phyloP scores from a whole-genome alignment of 768 basidiomycete species.

The Rhodotorula paludigena region DNA sequence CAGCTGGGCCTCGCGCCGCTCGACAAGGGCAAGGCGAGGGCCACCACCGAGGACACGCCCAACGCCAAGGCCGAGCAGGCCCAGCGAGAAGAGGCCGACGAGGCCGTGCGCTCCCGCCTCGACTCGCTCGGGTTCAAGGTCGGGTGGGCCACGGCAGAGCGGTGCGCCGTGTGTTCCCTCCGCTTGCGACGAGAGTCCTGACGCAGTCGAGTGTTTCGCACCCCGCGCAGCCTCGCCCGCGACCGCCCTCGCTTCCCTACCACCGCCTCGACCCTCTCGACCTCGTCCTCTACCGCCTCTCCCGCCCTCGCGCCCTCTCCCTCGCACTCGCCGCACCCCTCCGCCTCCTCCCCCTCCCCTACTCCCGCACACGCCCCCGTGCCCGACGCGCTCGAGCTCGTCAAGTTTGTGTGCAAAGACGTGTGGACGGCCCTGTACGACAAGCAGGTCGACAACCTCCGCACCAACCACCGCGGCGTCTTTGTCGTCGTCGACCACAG shows the following conservation, averaged over 20 bases:
- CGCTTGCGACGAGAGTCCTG: too few relatives aligned
- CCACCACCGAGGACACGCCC: not conserved
- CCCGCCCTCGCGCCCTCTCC: too few relatives aligned
- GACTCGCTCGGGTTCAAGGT: constrained; percentile 38
- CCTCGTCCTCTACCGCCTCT: not conserved
- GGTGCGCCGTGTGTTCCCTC: constrained; percentile 22
- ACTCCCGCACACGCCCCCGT: not conserved
- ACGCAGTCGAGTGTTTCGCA: too few relatives aligned
- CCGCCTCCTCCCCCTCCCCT: not conserved
- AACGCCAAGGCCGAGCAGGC: not conserved
- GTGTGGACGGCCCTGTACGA: constrained; percentile 41
- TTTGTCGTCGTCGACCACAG: constrained; percentile 41
- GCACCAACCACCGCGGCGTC: constrained; percentile 43
- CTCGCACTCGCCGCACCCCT: too few relatives aligned
- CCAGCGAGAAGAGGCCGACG: not conserved
- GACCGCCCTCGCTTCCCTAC: constrained; percentile 32
- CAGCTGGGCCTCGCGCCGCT: constrained; percentile 6
- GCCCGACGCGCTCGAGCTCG: constrained; percentile 37
- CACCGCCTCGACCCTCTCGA: not conserved
- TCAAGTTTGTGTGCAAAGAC: constrained; percentile 44
- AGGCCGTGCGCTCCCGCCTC: constrained; percentile 11
- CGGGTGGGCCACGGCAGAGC: constrained; percentile 36
- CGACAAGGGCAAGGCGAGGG: not conserved
- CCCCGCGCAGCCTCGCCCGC: constrained; percentile 20
- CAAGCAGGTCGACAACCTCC: constrained; percentile 44